Evolutionary conservation across 2,329 filamentous ascomycete genomes (phyloP).

Genomic region (Aspergillus sp.): DNA sequence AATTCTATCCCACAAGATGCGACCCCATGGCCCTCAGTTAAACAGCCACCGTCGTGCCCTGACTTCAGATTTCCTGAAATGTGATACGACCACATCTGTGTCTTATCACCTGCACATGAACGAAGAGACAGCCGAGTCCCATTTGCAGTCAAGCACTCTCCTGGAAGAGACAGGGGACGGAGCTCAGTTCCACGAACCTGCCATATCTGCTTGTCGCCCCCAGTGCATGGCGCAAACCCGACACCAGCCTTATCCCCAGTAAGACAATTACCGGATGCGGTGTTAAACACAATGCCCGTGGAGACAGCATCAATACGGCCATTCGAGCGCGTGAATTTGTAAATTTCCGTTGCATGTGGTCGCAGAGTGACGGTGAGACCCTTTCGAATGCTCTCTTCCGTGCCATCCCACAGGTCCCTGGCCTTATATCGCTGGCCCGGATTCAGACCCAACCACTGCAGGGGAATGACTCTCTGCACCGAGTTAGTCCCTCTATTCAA

Average conservation of each 20-base stretch:
- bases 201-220: conserved; percentile 45
- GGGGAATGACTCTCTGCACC: conserved; percentile 28
- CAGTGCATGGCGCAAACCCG: conserved; percentile 38
- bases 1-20: conserved; percentile 35
- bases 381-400: conserved; percentile 19
- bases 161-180: conserved; percentile 34
- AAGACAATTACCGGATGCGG: conserved; percentile 44
- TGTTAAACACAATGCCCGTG: conserved; percentile 52
- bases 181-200: conserved; percentile 32
- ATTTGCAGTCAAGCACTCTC: conserved; percentile 31
- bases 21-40: conserved; percentile 37
- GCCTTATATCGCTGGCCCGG: conserved; percentile 27
- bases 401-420: conserved; percentile 46
- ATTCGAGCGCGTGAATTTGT: conserved; percentile 37
- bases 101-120: conserved; percentile 17
- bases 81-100: conserved; percentile 44
- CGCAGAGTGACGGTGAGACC: conserved; percentile 28
- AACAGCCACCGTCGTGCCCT: conserved; percentile 29
- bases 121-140: conserved; percentile 13
- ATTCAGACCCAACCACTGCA: conserved; percentile 38
- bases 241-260: conserved; percentile 31
- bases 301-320: conserved; percentile 31
- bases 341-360: conserved; percentile 43
- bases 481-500: conserved; percentile 42
- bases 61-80: conserved; percentile 46